A percentile compares a stretch with the other conserved stretches of the same genome.
These are phyloP conservation scores for Tetrahymena thermophila DNA, from an alignment of 73 alveolate genomes.

Conservation along the genomic window DNA sequence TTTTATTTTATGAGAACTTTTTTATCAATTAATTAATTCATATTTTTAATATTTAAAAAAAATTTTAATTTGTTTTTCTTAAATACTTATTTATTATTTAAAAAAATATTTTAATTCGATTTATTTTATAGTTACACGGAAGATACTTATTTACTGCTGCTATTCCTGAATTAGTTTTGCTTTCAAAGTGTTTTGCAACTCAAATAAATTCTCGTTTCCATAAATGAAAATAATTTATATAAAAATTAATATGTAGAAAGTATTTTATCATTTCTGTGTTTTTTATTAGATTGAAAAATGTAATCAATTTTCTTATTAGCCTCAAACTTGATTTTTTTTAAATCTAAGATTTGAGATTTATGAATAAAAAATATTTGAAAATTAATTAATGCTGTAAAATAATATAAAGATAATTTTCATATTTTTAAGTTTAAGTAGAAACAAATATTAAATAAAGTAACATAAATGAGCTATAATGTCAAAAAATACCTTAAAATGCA, in stretches of 20 bases:
- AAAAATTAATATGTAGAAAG: not conserved
- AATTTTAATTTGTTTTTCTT: no score
- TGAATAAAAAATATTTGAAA: not conserved
- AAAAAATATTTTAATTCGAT: not conserved
- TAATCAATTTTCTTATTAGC: no score
- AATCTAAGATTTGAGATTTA: not conserved
- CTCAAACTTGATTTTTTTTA: no score
- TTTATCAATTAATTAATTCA: no score
- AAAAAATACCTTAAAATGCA: not conserved
- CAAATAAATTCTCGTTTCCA: not conserved
- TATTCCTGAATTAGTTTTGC: not conserved
- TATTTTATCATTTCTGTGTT: no score
- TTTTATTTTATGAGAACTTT: no score
- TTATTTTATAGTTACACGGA: not conserved
- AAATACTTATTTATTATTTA: not conserved
- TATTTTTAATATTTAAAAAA: no score
- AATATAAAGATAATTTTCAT: not conserved
- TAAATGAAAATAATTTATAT: not conserved
- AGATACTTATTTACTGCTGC: not conserved
- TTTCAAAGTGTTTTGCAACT: not conserved
- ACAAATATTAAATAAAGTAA: not conserved
- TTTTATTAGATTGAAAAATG: not conserved
- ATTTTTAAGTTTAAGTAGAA: not conserved
- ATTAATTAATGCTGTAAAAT: not conserved
- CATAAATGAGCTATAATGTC: not conserved